Evolutionary conservation across 768 basidiomycete species (phyloP).

Genomic region (Postia placenta): DNA sequence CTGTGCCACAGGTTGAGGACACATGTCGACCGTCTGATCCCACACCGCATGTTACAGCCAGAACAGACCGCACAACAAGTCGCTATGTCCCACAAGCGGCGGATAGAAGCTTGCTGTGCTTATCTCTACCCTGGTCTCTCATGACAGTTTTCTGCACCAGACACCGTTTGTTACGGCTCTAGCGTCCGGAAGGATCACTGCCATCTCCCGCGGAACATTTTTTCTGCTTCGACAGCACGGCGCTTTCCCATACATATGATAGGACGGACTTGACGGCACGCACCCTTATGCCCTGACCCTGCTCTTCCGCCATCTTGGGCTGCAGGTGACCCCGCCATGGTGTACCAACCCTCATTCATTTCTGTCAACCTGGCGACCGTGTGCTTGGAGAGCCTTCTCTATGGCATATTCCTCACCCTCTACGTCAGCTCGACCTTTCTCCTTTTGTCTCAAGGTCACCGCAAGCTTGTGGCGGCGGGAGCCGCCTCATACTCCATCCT

Average conservation of each 20-base stretch:
- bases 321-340: neutral
- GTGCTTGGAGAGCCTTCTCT: constrained; percentile 5
- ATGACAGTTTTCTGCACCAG: no score
- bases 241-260: neutral
- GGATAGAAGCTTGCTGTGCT: no score
- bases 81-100: no score
- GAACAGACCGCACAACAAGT: no score
- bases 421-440: neutral
- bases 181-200: no score
- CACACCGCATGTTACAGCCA: no score
- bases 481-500: neutral
- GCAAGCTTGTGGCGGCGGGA: neutral
- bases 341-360: neutral
- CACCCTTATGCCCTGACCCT: neutral
- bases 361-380: constrained; percentile 3
- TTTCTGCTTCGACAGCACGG: no score
- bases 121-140: no score
- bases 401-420: constrained; percentile 6
- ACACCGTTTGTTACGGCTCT: no score
- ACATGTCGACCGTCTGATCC: no score
- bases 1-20: no score
- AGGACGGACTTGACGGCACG: neutral
- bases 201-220: no score
- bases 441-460: neutral
- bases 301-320: neutral